Base-by-base conservation (phyloP, 306 rosid species). In the Malus orientalis region DNA sequence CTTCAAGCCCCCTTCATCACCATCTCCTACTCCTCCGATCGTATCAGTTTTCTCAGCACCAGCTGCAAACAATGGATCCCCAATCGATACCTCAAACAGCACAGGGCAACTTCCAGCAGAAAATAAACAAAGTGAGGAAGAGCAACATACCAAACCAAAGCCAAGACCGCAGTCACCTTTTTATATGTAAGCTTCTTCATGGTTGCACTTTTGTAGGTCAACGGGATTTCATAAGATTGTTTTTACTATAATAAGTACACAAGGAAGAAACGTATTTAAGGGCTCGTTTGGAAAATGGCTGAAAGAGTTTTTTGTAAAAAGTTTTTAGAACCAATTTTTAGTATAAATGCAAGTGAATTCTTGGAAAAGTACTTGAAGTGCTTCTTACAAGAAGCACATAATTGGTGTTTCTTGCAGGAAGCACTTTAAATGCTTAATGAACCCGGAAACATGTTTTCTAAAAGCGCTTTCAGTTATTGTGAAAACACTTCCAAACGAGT, bases 1-100 rank as follows among this genome's bases (percentile, higher is more conserved):
- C 78, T 81, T 93, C 22, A 93, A 93, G 91, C 97, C 97, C 73
- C 93, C 98, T 25, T 72, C 91, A 64, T 88, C 95, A 70, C 97
- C 98, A 51, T 84, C 93, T 86, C 96, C 97, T 18, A 87, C 44
- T 85, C 81, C 79, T 80, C 91, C 95, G 32, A 63, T 10, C 60
- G 14, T 53, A 78, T 82, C 82, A 47, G 25, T 36, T 63, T 64
- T 75, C 32, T 72, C 93, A 66, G 53, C 78, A 60, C 77, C 85
- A 19, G 59, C 78, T 45, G 67, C 11, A 20, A 83, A 65, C 47
- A 78, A n/a, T 14, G 84, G 72, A 40, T 73, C 78, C 4, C 49
- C 80, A 71, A 45, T 64, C 2, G 76, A 65, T 44, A 25, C 76
- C 32, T 54, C 42, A 73, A 84, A 81, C 78, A 87, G 89, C 78